Evolutionary conservation across 129 eudicot species (phyloP), one percentile per base, ranked within the genome.

Genomic region (Lonicera japonica): DNA sequence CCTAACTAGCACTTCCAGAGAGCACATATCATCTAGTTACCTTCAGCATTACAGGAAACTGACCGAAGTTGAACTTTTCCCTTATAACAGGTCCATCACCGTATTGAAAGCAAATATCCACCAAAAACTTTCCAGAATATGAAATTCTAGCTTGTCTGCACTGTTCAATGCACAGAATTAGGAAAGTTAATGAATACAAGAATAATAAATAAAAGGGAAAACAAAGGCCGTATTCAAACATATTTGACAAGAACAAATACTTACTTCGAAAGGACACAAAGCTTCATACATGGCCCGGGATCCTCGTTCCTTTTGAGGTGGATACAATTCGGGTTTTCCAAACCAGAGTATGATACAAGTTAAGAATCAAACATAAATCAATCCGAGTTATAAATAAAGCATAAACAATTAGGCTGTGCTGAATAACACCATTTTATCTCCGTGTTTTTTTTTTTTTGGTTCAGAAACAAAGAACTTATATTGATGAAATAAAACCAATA

Each of bases 131-230:
- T 64, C 98, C 98, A 0, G 83, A 48, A 65, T 92, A 87, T 6
- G 98, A 77, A 46, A 78, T 72, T 70, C 80, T 92, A 60, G 96
- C 95, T 69, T 87, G 98, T 66, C 98, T 80, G 73, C 98, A 92
- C 98, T 92, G 98, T 73, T 67, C 58, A 18, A 21, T 25, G 21
- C 19, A 70, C 34, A 70, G 5, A 62, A 58, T 56, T 39, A 8
- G 51, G 65, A 46, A 73, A 43, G 41, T 56, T 5, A 16, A 63
- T 5, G 53, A 24, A 51, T 25, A 21, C 18, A 14, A n/a, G 1
- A n/a, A n/a, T n/a, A n/a, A n/a, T n/a, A n/a, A n/a, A 29, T 10
- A 34, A 10, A 23, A 59, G 0, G 34, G 16, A 5, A 61, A 56
- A 8, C 22, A 1, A 1, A 6, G 23, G 1, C 22, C 21, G n/a